Evolutionary conservation across 108 stramenopile species (phyloP).

Genomic region (Nitzschia sp.): DNA sequence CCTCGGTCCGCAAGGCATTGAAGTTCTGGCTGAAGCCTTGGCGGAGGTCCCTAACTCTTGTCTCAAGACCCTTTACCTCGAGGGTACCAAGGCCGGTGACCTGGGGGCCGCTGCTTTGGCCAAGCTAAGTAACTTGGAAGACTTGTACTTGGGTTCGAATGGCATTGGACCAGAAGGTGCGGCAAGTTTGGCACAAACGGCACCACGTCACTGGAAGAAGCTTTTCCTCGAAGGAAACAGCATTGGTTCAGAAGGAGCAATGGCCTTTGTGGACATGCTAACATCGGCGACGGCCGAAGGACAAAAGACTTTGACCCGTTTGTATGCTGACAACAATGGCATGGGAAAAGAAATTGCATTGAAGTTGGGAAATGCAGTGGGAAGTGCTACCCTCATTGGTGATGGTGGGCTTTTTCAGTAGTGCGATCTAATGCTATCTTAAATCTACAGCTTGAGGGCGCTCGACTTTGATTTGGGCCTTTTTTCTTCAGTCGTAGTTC

Average conservation of each 20-base stretch:
- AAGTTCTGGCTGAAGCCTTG: background rate
- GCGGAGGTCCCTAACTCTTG: background rate
- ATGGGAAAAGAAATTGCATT: constrained; percentile 35
- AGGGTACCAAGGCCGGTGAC: constrained; percentile 27
- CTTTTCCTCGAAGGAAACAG: constrained; percentile 41
- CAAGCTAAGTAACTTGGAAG: constrained; percentile 8
- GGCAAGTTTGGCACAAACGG: constrained; percentile 26
- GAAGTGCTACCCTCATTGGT: constrained; percentile 22
- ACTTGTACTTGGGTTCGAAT: constrained; percentile 31
- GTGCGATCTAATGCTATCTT: background rate
- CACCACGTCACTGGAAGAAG: constrained; percentile 16
- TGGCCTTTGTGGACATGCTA: constrained; percentile 23
- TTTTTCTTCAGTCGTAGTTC: constrained; percentile 7
- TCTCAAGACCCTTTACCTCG: constrained; percentile 14
- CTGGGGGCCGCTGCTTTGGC: constrained; percentile 15
- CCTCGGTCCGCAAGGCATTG: constrained; percentile 25
- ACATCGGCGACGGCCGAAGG: background rate
- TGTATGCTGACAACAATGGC: constrained; percentile 44
- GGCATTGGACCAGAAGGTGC: constrained; percentile 37
- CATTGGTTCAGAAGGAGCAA: constrained; percentile 42
- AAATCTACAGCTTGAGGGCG: constrained; percentile 34
- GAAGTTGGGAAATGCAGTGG: constrained; percentile 29
- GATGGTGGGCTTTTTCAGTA: constrained; percentile 26
- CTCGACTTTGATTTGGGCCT: constrained; percentile 40
- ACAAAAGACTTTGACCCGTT: constrained; percentile 16